Base-by-base conservation (phyloP, 306 rosid genomes). In the Datisca glomerata region DNA sequence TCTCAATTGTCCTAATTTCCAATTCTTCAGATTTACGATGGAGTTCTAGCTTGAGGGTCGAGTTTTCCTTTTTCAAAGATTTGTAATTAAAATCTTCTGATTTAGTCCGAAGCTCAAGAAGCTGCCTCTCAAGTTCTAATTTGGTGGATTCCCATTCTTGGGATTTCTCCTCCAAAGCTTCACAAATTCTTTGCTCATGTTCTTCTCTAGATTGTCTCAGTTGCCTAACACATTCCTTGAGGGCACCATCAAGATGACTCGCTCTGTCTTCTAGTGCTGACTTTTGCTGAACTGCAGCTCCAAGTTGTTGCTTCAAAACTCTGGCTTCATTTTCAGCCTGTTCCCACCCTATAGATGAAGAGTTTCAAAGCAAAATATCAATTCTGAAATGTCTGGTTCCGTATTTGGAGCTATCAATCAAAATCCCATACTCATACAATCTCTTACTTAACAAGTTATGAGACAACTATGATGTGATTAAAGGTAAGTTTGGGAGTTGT, bases 221-320 rank as follows among this genome's bases (percentile, higher is more conserved):
- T 73, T 91, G 96, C 59, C 94, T 74, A 50, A 91, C 98, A 36
- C 95, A 85, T 66, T 91, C 98, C 68, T 75, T 91, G 25, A 91
- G 86, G 25, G 98, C 98, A 44, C 86, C 92, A 55, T 91, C 96
- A 43, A 91, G 84, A 76, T 84, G 98, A 18, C 71, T 54, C 40
- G 66, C 85, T 21, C 86, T 76, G 53, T 84, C 86, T 66, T 78
- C 94, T 27, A 91, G 43, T 25, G 55, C 63, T 1, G 75, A 75
- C 54, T 80, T 91, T 74, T 69, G 75, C 52, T 56, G 69, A 43
- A 58, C 36, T 22, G 69, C 72, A 39, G 63, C 62, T 46, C 75
- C 94, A 21, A 84, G 78, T 66, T 80, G 81, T 48, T 75, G 81
- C 70, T 75, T 91, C 51, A 80, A 51, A 51, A 60, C 57, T 15